phyloP scores from a whole-genome alignment of 2,329 filamentous ascomycete genomes.

The Aureobasidium pullulans region DNA sequence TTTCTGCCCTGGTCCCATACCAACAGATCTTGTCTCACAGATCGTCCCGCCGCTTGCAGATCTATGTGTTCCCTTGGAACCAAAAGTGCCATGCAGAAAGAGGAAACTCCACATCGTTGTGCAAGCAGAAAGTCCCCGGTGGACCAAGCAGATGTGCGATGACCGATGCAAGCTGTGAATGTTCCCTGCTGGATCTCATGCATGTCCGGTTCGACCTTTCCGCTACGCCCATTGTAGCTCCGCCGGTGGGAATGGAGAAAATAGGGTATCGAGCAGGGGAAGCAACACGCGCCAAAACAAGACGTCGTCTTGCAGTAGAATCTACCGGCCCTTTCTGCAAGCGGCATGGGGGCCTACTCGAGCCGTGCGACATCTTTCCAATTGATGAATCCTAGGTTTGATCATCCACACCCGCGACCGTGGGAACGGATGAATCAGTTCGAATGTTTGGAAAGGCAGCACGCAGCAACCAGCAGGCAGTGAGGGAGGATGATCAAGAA shows the following conservation, averaged over 20 bases:
- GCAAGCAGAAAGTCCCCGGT: conserved; percentile 6
- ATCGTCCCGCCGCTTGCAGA: conserved; percentile 10
- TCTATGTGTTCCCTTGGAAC: conserved; percentile 5
- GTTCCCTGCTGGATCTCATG: conserved; percentile 13
- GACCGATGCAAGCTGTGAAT: not conserved
- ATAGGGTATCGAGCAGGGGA: not conserved
- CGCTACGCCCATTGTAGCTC: conserved; percentile 6
- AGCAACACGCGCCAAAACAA: not conserved
- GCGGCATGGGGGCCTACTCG: conserved; percentile 1
- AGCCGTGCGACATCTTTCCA: not conserved
- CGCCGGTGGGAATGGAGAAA: not conserved
- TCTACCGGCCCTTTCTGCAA: conserved; percentile 5
- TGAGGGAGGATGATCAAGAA: conserved; percentile 9
- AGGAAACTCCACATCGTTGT: conserved; percentile 3
- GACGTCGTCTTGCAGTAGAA: conserved; percentile 3
- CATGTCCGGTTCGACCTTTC: conserved; percentile 10
- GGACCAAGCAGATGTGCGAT: not conserved
- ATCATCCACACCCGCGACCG: conserved; percentile 4
- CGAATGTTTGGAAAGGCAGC: not conserved
- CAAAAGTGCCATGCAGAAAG: conserved; percentile 4
- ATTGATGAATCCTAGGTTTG: not conserved
- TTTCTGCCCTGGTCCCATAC: not conserved
- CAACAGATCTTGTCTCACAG: conserved; percentile 12
- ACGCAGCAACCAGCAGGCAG: not conserved
- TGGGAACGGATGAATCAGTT: not conserved